Evolutionary conservation across 2,329 filamentous ascomycete genomes (phyloP).

Genomic region (Dothistroma septosporum): DNA sequence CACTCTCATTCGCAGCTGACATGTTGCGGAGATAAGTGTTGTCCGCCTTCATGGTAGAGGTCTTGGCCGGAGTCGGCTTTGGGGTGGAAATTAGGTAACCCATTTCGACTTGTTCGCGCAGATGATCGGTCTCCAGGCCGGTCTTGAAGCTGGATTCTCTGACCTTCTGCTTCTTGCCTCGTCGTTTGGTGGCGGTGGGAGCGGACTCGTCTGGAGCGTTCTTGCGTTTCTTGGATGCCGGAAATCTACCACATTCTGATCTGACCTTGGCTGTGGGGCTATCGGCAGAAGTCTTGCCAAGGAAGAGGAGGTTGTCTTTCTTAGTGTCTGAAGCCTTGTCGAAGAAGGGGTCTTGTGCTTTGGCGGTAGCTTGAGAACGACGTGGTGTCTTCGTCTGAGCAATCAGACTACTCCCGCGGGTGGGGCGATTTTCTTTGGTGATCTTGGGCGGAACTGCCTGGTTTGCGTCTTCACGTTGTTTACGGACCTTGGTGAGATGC

Average conservation of each 20-base stretch:
- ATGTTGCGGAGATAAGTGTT: background rate
- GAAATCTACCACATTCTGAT: background rate
- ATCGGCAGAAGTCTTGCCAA: background rate
- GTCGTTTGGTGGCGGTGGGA: background rate
- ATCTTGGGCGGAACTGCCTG: conserved; percentile 20
- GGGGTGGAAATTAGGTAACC: background rate
- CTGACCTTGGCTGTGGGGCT: background rate
- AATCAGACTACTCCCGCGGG: background rate
- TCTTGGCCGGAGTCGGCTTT: background rate
- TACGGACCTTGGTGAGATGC: conserved; percentile 27
- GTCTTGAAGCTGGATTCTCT: background rate
- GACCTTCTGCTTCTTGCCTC: background rate
- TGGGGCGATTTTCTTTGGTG: background rate
- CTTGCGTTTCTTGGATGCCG: background rate
- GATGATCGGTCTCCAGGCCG: background rate
- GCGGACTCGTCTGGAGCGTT: background rate
- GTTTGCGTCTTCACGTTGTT: conserved; percentile 13
- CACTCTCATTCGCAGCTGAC: too few relatives aligned
- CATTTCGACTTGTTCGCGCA: background rate
- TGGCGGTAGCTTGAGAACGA: background rate
- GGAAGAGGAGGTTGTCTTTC: background rate
- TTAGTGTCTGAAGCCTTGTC: background rate
- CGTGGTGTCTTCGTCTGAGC: background rate
- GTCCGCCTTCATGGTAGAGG: background rate
- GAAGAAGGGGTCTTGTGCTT: background rate